These are phyloP conservation scores for Penicillium robsamsonii DNA, from an alignment of 495 filamentous ascomycete species.

Conservation along the genomic window DNA sequence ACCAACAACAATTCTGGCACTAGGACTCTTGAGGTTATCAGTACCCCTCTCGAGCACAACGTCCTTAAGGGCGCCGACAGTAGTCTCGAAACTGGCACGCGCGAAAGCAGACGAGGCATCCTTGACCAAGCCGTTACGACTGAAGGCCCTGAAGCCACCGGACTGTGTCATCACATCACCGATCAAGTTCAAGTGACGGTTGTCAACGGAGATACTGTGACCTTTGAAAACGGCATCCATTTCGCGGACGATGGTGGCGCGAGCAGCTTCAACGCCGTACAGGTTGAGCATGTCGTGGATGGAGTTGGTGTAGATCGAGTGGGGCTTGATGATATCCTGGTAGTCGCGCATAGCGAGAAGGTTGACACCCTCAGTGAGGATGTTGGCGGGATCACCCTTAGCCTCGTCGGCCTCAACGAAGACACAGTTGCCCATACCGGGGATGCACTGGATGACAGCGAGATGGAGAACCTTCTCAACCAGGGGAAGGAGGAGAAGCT, in stretches of 20 bases:
- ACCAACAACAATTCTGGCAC: constrained; percentile 84
- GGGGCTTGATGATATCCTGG: constrained; percentile 79
- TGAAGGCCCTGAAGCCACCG: constrained; percentile 86
- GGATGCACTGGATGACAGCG: constrained; percentile 84
- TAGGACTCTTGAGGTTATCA: constrained; percentile 84
- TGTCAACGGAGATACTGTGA: constrained; percentile 92
- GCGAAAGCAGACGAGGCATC: constrained; percentile 83
- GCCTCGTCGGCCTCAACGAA: constrained; percentile 64
- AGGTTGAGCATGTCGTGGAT: constrained; percentile 76
- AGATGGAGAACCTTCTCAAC: constrained; percentile 73
- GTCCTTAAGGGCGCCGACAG: constrained; percentile 86
- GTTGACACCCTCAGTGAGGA: constrained; percentile 85
- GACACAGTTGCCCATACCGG: constrained; percentile 67
- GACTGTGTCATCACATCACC: constrained; percentile 93
- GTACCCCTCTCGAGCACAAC: constrained; percentile 85
- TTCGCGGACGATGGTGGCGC: constrained; percentile 81
- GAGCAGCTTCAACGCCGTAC: constrained; percentile 93
- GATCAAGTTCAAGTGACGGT: constrained; percentile 90
- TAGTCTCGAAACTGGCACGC: constrained; percentile 99
- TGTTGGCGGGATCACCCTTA: constrained; percentile 51
- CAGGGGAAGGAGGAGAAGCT: constrained; percentile 87
- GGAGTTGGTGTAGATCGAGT: constrained; percentile 87
- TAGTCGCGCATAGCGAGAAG: constrained; percentile 86
- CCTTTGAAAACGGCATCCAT: constrained; percentile 81
- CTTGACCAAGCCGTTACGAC: constrained; percentile 75